Evolutionary conservation across 139 green algal genomes (phyloP).

Genomic region (Monoraphidium neglectum): DNA sequence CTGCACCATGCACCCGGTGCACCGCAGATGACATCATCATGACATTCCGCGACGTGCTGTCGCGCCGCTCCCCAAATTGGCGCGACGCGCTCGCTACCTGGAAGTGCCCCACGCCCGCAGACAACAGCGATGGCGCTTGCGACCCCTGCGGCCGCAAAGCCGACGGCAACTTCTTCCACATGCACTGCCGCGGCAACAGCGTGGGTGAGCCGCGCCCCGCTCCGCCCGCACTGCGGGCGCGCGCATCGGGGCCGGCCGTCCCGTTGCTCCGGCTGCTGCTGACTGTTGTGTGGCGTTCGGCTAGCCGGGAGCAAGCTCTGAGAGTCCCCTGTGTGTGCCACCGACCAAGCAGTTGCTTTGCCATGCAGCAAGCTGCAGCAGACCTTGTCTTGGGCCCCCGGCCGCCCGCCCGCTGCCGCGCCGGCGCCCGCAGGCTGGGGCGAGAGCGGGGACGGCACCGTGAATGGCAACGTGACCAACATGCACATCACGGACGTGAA

Average conservation of each 20-base stretch:
- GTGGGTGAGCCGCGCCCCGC: not conserved
- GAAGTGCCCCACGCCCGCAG: constrained; percentile 42
- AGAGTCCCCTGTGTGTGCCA: not conserved
- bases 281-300: not conserved
- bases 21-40: constrained; percentile 1
- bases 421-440: constrained; percentile 23
- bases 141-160: constrained; percentile 38
- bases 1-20: too few species aligned
- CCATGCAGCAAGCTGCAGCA: not conserved
- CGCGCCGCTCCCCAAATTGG: constrained; percentile 10
- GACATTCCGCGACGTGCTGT: constrained; percentile 16
- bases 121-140: constrained; percentile 23
- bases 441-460: constrained; percentile 37
- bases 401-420: not conserved
- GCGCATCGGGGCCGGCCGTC: too few species aligned
- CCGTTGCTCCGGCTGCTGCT: not conserved
- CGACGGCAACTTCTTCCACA: constrained; percentile 51
- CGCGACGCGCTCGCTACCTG: constrained; percentile 22
- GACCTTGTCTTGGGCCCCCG: too few species aligned
- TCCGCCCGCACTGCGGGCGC: not conserved
- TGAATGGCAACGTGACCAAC: constrained; percentile 49
- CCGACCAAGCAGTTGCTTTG: not conserved
- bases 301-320: not conserved
- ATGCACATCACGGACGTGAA: constrained; percentile 46
- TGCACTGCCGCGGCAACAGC: constrained; percentile 50